These are phyloP conservation scores for Thermothielavioides terrestris DNA, from an alignment of 495 filamentous ascomycete species.

Conservation along the genomic window DNA sequence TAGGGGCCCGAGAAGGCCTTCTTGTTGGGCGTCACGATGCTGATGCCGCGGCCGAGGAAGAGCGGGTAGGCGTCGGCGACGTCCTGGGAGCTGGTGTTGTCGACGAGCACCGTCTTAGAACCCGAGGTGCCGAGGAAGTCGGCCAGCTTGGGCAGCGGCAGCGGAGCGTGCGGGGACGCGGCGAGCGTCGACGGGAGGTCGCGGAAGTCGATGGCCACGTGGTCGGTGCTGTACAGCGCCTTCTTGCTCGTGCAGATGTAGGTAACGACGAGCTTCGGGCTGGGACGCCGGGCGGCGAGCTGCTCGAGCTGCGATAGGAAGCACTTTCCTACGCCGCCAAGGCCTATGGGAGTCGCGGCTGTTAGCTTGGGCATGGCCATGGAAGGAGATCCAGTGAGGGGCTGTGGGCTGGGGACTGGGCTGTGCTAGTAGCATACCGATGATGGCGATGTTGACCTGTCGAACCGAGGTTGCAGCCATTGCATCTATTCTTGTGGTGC, in stretches of 20 bases:
- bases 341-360: conserved; percentile 51
- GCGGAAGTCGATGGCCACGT: conserved; percentile 46
- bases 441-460: conserved; percentile 28
- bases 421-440: conserved; percentile 13
- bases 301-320: conserved; percentile 73
- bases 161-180: conserved; percentile 46
- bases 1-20: conserved; percentile 81
- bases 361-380: conserved; percentile 9
- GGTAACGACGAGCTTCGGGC: conserved; percentile 58
- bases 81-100: conserved; percentile 83
- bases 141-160: conserved; percentile 57
- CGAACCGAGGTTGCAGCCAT: conserved; percentile 22
- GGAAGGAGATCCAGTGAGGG: no score
- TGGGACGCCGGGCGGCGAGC: conserved; percentile 46
- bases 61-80: conserved; percentile 71
- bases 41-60: conserved; percentile 71
- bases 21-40: conserved; percentile 93
- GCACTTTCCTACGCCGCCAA: conserved; percentile 83
- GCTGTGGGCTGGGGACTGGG: neutral
- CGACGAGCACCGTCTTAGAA: conserved; percentile 68
- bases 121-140: conserved; percentile 63
- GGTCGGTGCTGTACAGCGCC: conserved; percentile 56
- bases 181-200: conserved; percentile 48
- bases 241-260: conserved; percentile 75
- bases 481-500: neutral